These are phyloP conservation scores for Leishmania braziliensis DNA, from an alignment of 208 protist species.

Conservation along the genomic window DNA sequence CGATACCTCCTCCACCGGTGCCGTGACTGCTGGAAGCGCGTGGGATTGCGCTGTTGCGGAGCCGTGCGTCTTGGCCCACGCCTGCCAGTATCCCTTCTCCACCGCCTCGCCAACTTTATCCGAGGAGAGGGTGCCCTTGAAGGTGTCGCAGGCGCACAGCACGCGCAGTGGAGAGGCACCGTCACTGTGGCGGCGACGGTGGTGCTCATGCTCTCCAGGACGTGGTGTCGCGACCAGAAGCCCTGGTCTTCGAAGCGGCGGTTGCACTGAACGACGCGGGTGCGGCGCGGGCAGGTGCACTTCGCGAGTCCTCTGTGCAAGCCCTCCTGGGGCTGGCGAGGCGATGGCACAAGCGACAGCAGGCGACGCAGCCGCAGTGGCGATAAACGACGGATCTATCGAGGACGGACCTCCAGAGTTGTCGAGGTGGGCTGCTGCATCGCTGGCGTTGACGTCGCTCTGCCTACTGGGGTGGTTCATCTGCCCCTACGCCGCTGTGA, in stretches of 20 bases:
- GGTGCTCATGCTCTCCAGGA: background rate
- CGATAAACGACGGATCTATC: background rate
- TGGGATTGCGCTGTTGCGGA: background rate
- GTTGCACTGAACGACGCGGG: background rate
- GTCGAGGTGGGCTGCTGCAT: background rate
- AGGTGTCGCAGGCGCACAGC: constrained; percentile 70
- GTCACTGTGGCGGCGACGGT: background rate
- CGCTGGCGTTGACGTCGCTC: background rate
- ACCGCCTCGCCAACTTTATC: constrained; percentile 60
- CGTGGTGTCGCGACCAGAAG: background rate
- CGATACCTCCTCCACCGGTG: background rate
- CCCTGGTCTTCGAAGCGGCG: background rate
- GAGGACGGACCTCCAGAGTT: background rate
- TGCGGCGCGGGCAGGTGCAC: background rate
- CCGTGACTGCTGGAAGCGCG: background rate
- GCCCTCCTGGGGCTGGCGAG: background rate
- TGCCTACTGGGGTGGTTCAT: background rate
- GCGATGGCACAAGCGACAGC: background rate
- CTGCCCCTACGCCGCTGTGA: background rate
- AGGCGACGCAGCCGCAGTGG: background rate
- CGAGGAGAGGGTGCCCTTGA: constrained; percentile 77
- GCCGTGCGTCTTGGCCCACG: background rate
- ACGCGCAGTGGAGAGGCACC: constrained; percentile 21
- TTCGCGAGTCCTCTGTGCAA: background rate
- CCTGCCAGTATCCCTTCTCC: constrained; percentile 43